Percentiles rank a stretch among this genome's conserved stretches.
Evolutionary conservation across 108 stramenopile species (phyloP).

Genomic region (Cyclotella distinguenda): DNA sequence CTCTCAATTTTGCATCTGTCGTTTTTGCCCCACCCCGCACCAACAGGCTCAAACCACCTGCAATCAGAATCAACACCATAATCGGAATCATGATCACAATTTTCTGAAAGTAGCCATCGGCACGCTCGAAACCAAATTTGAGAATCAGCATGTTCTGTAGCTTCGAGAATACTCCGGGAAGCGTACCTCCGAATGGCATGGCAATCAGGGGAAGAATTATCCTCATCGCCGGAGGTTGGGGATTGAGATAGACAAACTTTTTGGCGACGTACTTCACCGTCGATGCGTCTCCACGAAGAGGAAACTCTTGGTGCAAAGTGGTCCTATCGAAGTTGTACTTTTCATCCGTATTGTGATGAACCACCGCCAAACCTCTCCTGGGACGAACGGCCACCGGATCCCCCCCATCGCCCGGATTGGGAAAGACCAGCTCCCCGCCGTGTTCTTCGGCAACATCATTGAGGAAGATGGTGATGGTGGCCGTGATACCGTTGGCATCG

Average conservation of each 20-base stretch:
- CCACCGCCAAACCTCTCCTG: constrained; percentile 76
- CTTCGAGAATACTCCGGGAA: constrained; percentile 48
- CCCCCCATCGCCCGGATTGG: constrained; percentile 44
- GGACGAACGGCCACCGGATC: constrained; percentile 67
- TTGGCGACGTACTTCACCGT: constrained; percentile 73
- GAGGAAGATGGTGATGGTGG: constrained; percentile 80
- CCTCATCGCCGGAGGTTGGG: constrained; percentile 55
- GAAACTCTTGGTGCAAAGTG: constrained; percentile 69
- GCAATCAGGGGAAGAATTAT: constrained; percentile 78
- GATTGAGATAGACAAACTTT: constrained; percentile 75
- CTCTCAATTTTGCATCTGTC: not conserved
- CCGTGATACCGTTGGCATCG: constrained; percentile 57
- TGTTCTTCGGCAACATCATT: constrained; percentile 48
- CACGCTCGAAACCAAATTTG: constrained; percentile 72
- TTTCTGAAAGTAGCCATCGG: constrained; percentile 71
- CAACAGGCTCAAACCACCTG: constrained; percentile 38
- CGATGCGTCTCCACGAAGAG: constrained; percentile 13
- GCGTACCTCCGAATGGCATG: constrained; percentile 61
- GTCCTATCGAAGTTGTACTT: constrained; percentile 61
- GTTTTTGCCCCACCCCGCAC: not conserved
- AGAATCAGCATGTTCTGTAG: constrained; percentile 62
- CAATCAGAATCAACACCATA: constrained; percentile 49
- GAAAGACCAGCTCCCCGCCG: constrained; percentile 66
- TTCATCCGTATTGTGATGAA: constrained; percentile 85
- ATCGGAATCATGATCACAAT: constrained; percentile 66